Evolutionary conservation across 2,329 filamentous ascomycete genomes (phyloP).

Genomic region (Chlorencoelia australis): DNA sequence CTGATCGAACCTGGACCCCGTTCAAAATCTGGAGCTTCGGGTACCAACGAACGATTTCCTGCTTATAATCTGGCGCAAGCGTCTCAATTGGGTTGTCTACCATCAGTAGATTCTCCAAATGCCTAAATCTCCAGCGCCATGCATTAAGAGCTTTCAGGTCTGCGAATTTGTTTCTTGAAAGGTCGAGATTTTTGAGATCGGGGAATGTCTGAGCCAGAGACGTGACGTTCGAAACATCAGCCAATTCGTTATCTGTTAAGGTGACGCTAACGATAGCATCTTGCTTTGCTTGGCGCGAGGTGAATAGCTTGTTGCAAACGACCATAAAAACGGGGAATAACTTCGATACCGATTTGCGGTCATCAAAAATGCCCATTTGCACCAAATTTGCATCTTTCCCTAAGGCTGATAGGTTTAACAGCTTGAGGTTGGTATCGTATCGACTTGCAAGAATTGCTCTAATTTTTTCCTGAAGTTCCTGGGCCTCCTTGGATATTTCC

Average conservation of each 20-base stretch:
- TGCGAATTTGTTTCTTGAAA: conserved; percentile 73
- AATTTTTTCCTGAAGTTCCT: conserved; percentile 59
- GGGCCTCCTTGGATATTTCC: conserved; percentile 40
- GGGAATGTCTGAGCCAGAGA: conserved; percentile 71
- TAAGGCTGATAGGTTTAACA: conserved; percentile 75
- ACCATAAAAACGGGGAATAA: conserved; percentile 89
- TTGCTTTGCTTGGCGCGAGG: conserved; percentile 58
- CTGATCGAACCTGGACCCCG: conserved; percentile 60
- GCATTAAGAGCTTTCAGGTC: conserved; percentile 56
- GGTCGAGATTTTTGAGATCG: conserved; percentile 77
- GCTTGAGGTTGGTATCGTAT: conserved; percentile 61
- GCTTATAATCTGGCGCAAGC: conserved; percentile 50
- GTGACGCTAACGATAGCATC: conserved; percentile 75
- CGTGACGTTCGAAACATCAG: conserved; percentile 62
- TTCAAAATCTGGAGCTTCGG: conserved; percentile 73
- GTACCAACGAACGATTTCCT: conserved; percentile 72
- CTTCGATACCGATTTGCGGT: conserved; percentile 54
- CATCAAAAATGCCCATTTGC: conserved; percentile 62
- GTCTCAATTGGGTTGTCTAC: conserved; percentile 64
- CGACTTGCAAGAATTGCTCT: conserved; percentile 62
- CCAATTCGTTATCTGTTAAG: conserved; percentile 69
- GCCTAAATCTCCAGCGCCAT: conserved; percentile 72
- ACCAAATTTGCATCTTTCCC: conserved; percentile 62
- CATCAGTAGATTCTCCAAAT: conserved; percentile 73
- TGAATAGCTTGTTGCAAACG: conserved; percentile 71